Evolutionary conservation across 2,329 filamentous ascomycete genomes (phyloP), one percentile per base, ranked within the genome.

Genomic region (Orbilia blumenaviensis): DNA sequence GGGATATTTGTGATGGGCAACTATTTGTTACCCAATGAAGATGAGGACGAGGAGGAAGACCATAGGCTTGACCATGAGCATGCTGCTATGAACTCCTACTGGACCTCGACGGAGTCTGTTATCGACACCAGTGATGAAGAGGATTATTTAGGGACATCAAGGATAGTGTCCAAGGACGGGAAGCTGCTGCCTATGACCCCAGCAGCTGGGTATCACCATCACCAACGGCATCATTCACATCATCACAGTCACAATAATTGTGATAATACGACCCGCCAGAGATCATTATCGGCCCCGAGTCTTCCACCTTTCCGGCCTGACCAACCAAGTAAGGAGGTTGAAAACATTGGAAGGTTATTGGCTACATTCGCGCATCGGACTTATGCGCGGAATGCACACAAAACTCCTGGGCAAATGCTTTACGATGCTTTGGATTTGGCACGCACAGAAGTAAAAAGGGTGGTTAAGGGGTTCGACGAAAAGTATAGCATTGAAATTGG

Each of bases 401-500:
- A 77, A 56, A 60, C 64, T 48, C 73, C 73, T 29, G 54, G 58
- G 6, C 73, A 77, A 27, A 52, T 77, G 42, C 42, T 77, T 12
- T 62, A 71, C 34, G 73, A 71, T 50, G 66, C 66, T 23, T 41
- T 69, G 60, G 73, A 71, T 60, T 44, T 77, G 50, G 66, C 73
- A 29, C 64, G 64, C 18, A 21, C 50, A 5, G 66, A 71, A 38
- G 66, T 44, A 36, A 44, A 46, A 48, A 69, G 42, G 50, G 66
- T 66, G 21, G 48, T 41, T 41, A 68, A 50, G 50, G 64, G 66
- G 29, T 38, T 77, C 29, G 66, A 77, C 62, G 73, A 77, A 41
- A 77, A 77, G 54, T 77, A 77, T 34, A 69, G 66, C 42, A 77
- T 77, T 71, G 73, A 77, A 42, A 66, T 69, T 66, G 64, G 64